Evolutionary conservation across 164 flowering plant genomes (phyloP).

Genomic region (Protea cynaroides): DNA sequence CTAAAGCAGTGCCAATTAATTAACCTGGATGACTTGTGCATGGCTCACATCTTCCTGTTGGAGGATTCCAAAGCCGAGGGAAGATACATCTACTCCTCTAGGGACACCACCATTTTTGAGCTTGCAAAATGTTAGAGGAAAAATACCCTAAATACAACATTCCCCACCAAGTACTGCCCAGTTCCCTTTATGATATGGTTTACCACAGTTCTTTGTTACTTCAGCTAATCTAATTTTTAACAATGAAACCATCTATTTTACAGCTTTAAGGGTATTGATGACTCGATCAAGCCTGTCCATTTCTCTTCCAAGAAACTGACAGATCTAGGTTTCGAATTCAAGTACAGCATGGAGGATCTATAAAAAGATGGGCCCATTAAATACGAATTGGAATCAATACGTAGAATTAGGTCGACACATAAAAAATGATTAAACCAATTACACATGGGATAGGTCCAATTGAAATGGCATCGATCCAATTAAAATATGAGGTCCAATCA

Average conservation of each 20-base stretch:
- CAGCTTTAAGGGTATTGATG: conserved; percentile 56
- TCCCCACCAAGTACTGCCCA: conserved; percentile 42
- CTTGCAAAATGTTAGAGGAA: conserved; percentile 43
- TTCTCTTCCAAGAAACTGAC: conserved; percentile 65
- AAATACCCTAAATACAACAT: conserved; percentile 66
- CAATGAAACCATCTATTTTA: background rate
- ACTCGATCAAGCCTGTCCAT: conserved; percentile 26
- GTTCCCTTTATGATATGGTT: background rate
- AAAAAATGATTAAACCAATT: too few relatives aligned
- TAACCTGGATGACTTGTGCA: conserved; percentile 45
- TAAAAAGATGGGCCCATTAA: too few relatives aligned
- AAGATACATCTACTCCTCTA: conserved; percentile 70
- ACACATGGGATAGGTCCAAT: too few relatives aligned
- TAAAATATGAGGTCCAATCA: too few relatives aligned
- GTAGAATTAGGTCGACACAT: too few relatives aligned
- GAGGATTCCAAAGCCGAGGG: conserved; percentile 67
- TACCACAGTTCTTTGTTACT: background rate
- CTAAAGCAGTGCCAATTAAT: conserved; percentile 10
- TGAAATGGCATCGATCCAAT: too few relatives aligned
- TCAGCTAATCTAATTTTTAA: background rate
- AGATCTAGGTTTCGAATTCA: conserved; percentile 54
- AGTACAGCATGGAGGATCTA: conserved; percentile 65
- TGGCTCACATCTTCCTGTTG: conserved; percentile 56
- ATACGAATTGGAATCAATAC: too few relatives aligned
- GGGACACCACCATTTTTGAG: conserved; percentile 47